Conservation (phyloP, 2,329 filamentous ascomycete genomes). For the Penicillium hordei region DNA sequence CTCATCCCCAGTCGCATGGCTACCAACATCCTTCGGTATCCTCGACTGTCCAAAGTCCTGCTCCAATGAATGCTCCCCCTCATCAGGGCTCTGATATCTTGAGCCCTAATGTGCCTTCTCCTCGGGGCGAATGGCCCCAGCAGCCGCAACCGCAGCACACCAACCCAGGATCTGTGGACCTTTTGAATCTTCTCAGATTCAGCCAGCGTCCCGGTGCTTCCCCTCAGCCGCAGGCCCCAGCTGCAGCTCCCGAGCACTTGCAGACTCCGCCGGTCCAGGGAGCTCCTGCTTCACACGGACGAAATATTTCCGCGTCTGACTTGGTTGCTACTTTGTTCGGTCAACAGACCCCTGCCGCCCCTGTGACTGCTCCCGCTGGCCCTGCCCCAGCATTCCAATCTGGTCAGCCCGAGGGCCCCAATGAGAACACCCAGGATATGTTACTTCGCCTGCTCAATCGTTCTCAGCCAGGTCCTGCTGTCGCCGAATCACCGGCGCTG, state of each 20-base stretch:
- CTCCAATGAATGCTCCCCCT: conserved; percentile 54
- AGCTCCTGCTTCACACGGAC: conserved; percentile 31
- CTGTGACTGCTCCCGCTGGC: conserved; percentile 31
- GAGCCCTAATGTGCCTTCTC: conserved; percentile 55
- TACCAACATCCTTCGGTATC: conserved; percentile 60
- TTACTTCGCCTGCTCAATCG: conserved; percentile 82
- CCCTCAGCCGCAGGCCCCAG: conserved; percentile 31
- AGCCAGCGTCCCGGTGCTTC: conserved; percentile 47
- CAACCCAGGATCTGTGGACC: conserved; percentile 53
- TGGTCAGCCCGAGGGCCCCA: conserved; percentile 26
- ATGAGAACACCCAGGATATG: conserved; percentile 75
- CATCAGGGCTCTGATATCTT: conserved; percentile 59
- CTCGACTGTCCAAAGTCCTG: conserved; percentile 59
- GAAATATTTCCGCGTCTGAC: conserved; percentile 56
- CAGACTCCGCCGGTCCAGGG: conserved; percentile 32
- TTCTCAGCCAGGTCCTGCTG: conserved; percentile 50
- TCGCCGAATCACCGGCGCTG: conserved; percentile 40
- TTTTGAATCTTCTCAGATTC: conserved; percentile 67
- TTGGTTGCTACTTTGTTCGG: conserved; percentile 57
- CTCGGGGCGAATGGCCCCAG: conserved; percentile 45
- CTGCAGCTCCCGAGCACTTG: conserved; percentile 27
- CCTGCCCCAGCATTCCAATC: conserved; percentile 22
- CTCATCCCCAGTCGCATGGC: conserved; percentile 36
- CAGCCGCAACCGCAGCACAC: conserved; percentile 38
- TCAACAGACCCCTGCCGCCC: conserved; percentile 39